Conservation (phyloP, 495 filamentous ascomycete species). For the Rusavskia elegans region DNA sequence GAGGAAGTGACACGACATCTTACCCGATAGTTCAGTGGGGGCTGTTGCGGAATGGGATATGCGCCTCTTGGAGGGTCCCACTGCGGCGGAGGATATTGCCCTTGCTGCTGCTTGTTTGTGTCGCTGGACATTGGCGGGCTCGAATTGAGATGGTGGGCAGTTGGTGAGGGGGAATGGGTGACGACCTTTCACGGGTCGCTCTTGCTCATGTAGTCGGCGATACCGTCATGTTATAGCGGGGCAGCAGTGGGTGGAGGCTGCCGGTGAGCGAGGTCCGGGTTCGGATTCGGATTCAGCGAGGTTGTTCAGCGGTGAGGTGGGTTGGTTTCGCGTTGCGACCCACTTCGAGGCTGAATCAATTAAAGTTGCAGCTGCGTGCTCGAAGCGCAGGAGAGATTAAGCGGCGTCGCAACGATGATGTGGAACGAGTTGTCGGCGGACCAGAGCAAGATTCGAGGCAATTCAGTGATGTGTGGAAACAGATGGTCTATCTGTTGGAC, state of each 20-base stretch:
- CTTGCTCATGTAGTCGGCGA: neutral
- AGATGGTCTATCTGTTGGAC: too few relatives aligned
- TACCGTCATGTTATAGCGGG: neutral
- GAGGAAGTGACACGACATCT: constrained; percentile 11
- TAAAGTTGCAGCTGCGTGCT: too few relatives aligned
- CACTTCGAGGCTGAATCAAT: neutral
- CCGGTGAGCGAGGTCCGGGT: too few relatives aligned
- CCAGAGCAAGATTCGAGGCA: too few relatives aligned
- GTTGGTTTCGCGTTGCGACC: neutral
- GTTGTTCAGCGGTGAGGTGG: too few relatives aligned
- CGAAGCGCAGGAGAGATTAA: too few relatives aligned
- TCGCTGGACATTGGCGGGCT: constrained; percentile 34
- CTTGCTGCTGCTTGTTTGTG: constrained; percentile 24
- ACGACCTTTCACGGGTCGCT: neutral
- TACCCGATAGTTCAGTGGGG: constrained; percentile 27
- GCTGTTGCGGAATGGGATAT: constrained; percentile 19
- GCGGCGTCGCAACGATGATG: too few relatives aligned
- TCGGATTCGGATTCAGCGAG: too few relatives aligned
- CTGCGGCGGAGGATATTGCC: constrained; percentile 30
- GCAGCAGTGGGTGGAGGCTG: neutral
- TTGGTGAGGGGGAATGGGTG: neutral
- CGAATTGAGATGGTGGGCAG: neutral
- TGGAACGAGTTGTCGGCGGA: too few relatives aligned
- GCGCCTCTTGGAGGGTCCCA: constrained; percentile 32
- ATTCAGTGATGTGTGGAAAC: too few relatives aligned